Conservation (phyloP, 2,329 filamentous ascomycete genomes). For the Talaromyces sp. region DNA sequence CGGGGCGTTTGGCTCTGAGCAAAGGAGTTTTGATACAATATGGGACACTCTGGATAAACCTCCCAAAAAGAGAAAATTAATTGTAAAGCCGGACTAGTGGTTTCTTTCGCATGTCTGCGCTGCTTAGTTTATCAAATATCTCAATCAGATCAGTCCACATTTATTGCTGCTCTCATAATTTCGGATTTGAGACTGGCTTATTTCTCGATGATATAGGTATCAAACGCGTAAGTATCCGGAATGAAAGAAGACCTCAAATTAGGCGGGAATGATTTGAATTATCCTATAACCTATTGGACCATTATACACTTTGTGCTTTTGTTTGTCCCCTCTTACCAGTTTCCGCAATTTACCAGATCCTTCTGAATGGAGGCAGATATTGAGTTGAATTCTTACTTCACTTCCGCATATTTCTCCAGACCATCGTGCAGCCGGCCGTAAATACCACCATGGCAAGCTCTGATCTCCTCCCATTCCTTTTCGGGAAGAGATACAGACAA, state of each 20-base stretch:
- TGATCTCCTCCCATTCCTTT: constrained; percentile 49
- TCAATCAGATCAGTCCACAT: constrained; percentile 18
- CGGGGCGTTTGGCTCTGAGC: not conserved
- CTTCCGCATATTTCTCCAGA: constrained; percentile 37
- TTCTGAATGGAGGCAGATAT: not conserved
- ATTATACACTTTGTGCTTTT: constrained; percentile 11
- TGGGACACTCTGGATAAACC: constrained; percentile 9
- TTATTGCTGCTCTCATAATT: not conserved
- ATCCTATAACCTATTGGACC: constrained; percentile 26
- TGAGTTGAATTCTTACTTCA: constrained; percentile 21
- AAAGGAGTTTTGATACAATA: constrained; percentile 3
- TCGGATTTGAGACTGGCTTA: not conserved
- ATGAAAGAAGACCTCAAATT: constrained; percentile 34
- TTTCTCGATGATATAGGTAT: constrained; percentile 33
- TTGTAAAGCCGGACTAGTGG: constrained; percentile 52
- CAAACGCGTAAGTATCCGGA: constrained; percentile 46
- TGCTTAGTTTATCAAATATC: constrained; percentile 41
- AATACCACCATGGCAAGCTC: constrained; percentile 49
- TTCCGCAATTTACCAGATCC: too few relatives aligned
- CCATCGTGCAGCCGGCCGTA: constrained; percentile 53
- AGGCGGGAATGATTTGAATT: constrained; percentile 29
- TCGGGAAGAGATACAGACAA: constrained; percentile 38
- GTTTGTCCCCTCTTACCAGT: too few relatives aligned
- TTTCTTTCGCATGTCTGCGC: constrained; percentile 47
- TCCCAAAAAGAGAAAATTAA: constrained; percentile 42